Conservation (phyloP, 805 yeast species). For the Starmerella etchellsii region DNA sequence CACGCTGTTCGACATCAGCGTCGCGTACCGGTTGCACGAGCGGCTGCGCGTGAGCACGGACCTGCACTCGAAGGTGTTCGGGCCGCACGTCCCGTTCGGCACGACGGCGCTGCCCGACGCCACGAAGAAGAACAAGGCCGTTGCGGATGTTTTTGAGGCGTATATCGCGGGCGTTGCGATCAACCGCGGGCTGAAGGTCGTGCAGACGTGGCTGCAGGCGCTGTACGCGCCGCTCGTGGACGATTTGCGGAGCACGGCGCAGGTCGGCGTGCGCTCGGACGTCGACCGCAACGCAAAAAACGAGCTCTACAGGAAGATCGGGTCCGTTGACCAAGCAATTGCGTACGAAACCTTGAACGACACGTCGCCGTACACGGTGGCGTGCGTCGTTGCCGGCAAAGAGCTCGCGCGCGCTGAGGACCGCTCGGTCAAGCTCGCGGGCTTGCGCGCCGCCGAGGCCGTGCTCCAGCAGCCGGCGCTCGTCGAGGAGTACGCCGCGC, state of each 20-base stretch:
- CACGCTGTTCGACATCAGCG: slow-evolving; percentile 57
- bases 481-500: slow-evolving; percentile 50
- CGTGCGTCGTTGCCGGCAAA: slow-evolving; percentile 52
- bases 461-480: slow-evolving; percentile 48
- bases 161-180: slow-evolving; percentile 67
- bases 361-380: slow-evolving; percentile 43
- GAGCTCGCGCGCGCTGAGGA: slow-evolving; percentile 63
- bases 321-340: slow-evolving; percentile 56
- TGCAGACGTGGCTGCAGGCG: slow-evolving; percentile 25
- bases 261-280: slow-evolving; percentile 24
- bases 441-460: slow-evolving; percentile 70
- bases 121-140: slow-evolving; percentile 37
- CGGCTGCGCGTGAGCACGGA: slow-evolving; percentile 13
- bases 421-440: slow-evolving; percentile 59
- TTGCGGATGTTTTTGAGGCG: slow-evolving; percentile 89
- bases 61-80: slow-evolving; percentile 1
- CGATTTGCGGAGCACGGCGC: slow-evolving; percentile 13
- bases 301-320: slow-evolving; percentile 56
- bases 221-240: slow-evolving; percentile 25
- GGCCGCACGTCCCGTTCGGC: neutral
- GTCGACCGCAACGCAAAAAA: slow-evolving; percentile 58
- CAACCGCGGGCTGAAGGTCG: slow-evolving; percentile 22
- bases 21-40: slow-evolving; percentile 48
- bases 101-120: slow-evolving; percentile 4
- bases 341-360: slow-evolving; percentile 37